Base-by-base conservation (phyloP, 1,284 basidiomycete genomes). In the Leccinum insolens region DNA sequence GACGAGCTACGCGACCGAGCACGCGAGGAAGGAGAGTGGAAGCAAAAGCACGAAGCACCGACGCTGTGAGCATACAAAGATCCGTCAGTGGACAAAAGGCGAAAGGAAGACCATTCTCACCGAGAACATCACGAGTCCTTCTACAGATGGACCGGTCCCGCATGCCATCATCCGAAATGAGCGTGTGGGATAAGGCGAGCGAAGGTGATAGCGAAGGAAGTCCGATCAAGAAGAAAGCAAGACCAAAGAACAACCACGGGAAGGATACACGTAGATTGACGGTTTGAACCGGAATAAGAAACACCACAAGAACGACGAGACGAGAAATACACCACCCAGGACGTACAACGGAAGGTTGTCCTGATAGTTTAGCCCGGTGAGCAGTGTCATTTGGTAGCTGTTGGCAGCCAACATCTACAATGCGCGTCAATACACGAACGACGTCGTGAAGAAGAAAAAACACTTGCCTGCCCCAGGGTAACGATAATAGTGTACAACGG, bases 311-410 rank as follows among this genome's bases (percentile, higher is more conserved):
- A 89, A 84, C 6, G 95, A 94, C 7, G 94, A 89, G 12, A 88
- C 93, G 60, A 95, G 82, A 84, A 96, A 96, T 71, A 97, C 85
- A 69, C 86, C 88, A 66, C 95, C 93, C 31, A 97, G 88, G 65
- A 96, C 93, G 77, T 96, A 97, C n/a, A 96, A 85, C 76, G 95
- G 92, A 41, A 93, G 72, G 73, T 92, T 84, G 68, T 89, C 88
- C 76, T 95, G 89, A 80, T 89, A 94, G 74, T 94, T 95, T 74
- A 90, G 88, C 65, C 95, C 95, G 28, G 93, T 91, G 46, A 96
- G 84, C 34, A 96, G 82, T 25, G 94, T 95, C 74, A 96, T 92
- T 81, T 97, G 95, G 88, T 96, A 97, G 77, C 95, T 96, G n/a
- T 95, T 95, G 49, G 92, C 91, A 69, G 89, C 89, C 71, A 94